These are phyloP conservation scores for Cercophora scortea DNA, from an alignment of 495 filamentous ascomycete genomes.

Conservation along the genomic window DNA sequence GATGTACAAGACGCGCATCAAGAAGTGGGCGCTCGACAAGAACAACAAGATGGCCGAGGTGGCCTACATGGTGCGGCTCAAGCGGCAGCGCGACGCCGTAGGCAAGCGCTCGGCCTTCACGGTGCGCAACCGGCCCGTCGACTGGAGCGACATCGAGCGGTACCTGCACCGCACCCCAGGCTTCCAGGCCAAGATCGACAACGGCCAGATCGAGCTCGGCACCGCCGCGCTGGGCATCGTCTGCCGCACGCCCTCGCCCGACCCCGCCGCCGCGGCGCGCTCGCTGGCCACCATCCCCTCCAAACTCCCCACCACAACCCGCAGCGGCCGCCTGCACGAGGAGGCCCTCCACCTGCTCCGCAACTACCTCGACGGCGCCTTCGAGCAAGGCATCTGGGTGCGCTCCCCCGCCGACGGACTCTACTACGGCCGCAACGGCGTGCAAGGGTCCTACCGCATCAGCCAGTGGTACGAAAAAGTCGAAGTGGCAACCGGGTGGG, in stretches of 20 bases:
- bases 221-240: conserved; percentile 17
- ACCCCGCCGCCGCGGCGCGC: conserved; percentile 3
- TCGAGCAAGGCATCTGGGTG: conserved; percentile 21
- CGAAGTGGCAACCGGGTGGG: conserved; percentile 8
- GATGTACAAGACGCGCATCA: conserved; percentile 38
- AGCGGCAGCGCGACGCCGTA: conserved; percentile 20
- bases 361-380: conserved; percentile 22
- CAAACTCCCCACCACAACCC: conserved; percentile 18
- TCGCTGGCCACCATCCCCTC: conserved; percentile 22
- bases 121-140: conserved; percentile 25
- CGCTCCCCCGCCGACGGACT: conserved; percentile 6
- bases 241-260: conserved; percentile 27
- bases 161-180: conserved; percentile 23
- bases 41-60: conserved; percentile 33
- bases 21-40: conserved; percentile 38
- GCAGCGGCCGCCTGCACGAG: conserved; percentile 18
- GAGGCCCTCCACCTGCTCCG: conserved; percentile 26
- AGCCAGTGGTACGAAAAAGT: conserved; percentile 11
- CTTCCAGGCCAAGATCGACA: conserved; percentile 13
- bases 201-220: conserved; percentile 18
- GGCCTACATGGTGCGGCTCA: conserved; percentile 26
- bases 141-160: conserved; percentile 25
- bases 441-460: conserved; percentile 3
- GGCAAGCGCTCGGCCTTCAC: conserved; percentile 26
- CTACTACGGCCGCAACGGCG: conserved; percentile 10